phyloP scores from a whole-genome alignment of 116 monocot species.

The Dioscorea cayenensis region DNA sequence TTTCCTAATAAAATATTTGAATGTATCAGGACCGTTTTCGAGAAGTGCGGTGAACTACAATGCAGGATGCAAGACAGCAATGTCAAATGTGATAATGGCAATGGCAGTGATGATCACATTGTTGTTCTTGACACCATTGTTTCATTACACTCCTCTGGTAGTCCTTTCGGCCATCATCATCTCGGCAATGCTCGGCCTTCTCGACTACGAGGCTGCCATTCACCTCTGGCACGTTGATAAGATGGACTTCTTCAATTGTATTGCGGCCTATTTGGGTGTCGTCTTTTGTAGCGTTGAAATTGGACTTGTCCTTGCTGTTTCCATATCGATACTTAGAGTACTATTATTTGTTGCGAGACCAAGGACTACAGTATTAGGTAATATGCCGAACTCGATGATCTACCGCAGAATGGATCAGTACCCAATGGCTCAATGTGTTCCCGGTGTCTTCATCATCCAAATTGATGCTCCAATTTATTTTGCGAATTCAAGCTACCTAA shows the following conservation, averaged over 20 bases:
- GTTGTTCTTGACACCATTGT: slow-evolving; percentile 75
- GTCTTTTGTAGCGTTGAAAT: slow-evolving; percentile 85
- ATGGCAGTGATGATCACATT: slow-evolving; percentile 76
- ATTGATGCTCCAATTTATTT: background rate
- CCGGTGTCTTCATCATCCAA: background rate
- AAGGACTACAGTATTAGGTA: background rate
- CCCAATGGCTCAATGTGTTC: background rate
- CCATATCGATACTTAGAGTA: background rate
- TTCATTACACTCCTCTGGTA: slow-evolving; percentile 91
- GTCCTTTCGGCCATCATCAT: slow-evolving; percentile 90
- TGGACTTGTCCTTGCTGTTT: slow-evolving; percentile 62
- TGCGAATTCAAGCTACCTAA: background rate
- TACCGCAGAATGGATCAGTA: background rate
- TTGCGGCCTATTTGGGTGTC: slow-evolving; percentile 78
- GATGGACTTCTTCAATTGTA: slow-evolving; percentile 80
- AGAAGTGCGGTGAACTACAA: slow-evolving; percentile 91
- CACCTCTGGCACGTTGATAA: slow-evolving; percentile 90
- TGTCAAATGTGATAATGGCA: slow-evolving; percentile 91
- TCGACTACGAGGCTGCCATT: slow-evolving; percentile 63
- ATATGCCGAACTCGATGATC: background rate
- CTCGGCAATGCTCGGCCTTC: slow-evolving; percentile 79
- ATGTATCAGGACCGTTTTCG: slow-evolving; percentile 70
- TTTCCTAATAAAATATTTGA: background rate
- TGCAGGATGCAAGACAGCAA: slow-evolving; percentile 86
- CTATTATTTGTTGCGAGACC: background rate